Evolutionary conservation across 768 basidiomycete genomes (phyloP).

Genomic region (Boletus huronensis): DNA sequence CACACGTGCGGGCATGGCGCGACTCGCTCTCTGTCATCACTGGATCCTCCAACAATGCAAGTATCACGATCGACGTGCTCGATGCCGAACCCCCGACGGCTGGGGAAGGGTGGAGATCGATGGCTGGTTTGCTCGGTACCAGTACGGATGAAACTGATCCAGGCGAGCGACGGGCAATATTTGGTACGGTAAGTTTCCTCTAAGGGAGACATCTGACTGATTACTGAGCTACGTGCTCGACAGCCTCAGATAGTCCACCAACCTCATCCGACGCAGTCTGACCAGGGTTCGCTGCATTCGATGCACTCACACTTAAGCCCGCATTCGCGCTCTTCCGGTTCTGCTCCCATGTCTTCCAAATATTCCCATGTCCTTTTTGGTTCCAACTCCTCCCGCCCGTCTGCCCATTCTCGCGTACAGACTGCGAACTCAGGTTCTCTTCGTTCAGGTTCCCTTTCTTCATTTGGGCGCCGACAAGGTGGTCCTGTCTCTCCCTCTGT

Average conservation of each 20-base stretch:
- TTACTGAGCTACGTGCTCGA: constrained; percentile 13
- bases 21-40: constrained; percentile 34
- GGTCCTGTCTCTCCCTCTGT: constrained; percentile 44
- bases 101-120: constrained; percentile 55
- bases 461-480: constrained; percentile 43
- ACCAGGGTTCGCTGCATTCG: constrained; percentile 64
- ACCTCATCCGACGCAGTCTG: constrained; percentile 44
- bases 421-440: constrained; percentile 38
- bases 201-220: background rate
- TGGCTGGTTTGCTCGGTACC: constrained; percentile 34
- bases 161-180: constrained; percentile 49
- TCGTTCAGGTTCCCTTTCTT: constrained; percentile 52
- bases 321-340: constrained; percentile 45
- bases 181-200: constrained; percentile 53
- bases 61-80: constrained; percentile 53
- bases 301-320: constrained; percentile 56
- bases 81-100: constrained; percentile 69
- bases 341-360: constrained; percentile 47
- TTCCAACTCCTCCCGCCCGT: constrained; percentile 55
- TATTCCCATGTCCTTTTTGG: constrained; percentile 42
- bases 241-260: constrained; percentile 47
- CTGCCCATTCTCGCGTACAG: constrained; percentile 39
- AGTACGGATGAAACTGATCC: constrained; percentile 15
- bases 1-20: constrained; percentile 33
- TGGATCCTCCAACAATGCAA: constrained; percentile 30